Evolutionary conservation across 2,329 filamentous ascomycete genomes (phyloP).

Genomic region (Arthrobotrys megalospora): DNA sequence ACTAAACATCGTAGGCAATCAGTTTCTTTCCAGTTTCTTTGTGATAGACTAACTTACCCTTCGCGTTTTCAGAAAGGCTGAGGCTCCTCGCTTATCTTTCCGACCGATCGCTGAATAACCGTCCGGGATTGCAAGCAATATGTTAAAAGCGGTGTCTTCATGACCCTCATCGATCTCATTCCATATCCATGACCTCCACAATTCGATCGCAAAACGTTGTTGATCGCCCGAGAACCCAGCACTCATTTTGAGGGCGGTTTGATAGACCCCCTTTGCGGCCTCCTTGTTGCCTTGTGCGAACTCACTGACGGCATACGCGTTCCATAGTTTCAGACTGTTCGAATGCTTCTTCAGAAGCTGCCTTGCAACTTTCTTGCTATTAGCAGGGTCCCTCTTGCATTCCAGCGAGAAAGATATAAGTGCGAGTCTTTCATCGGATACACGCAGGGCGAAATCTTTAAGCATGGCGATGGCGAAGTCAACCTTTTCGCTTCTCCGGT

Average conservation of each 20-base stretch:
- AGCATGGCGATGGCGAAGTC: conserved; percentile 47
- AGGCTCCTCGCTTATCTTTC: conserved; percentile 61
- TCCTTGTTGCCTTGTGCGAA: conserved; percentile 73
- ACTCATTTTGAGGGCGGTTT: conserved; percentile 76
- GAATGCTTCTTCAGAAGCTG: conserved; percentile 78
- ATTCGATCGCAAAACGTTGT: conserved; percentile 67
- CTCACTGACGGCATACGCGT: conserved; percentile 83
- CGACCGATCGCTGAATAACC: conserved; percentile 61
- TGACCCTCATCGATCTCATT: conserved; percentile 67
- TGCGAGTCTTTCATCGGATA: conserved; percentile 73
- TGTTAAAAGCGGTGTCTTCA: conserved; percentile 61
- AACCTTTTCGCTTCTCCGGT: conserved; percentile 17
- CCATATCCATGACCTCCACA: conserved; percentile 79
- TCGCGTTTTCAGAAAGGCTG: conserved; percentile 67
- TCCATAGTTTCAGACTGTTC: conserved; percentile 79
- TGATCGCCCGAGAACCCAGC: conserved; percentile 67
- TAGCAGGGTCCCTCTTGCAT: conserved; percentile 62
- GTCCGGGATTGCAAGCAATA: conserved; percentile 47
- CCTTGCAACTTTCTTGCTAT: conserved; percentile 80
- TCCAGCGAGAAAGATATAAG: conserved; percentile 72
- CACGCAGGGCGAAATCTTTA: conserved; percentile 55
- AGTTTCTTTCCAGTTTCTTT: conserved; percentile 68
- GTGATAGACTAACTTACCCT: conserved; percentile 66
- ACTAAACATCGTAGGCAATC: conserved; percentile 68
- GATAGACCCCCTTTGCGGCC: conserved; percentile 76